Evolutionary conservation across 139 green algal genomes (phyloP).

Genomic region (Parachlorella kessleri): DNA sequence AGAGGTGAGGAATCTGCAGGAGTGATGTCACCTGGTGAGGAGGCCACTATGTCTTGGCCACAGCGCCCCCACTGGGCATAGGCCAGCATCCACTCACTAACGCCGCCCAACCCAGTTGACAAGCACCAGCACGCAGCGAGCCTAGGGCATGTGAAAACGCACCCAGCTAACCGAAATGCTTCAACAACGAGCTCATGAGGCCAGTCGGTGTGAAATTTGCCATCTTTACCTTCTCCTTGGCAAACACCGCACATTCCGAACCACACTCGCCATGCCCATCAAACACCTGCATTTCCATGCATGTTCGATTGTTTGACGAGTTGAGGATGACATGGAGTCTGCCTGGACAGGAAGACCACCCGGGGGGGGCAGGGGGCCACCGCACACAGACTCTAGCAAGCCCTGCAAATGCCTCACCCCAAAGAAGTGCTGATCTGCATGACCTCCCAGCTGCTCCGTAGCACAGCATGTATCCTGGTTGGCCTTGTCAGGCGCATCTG

Average conservation of each 20-base stretch:
- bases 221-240: conserved; percentile 76
- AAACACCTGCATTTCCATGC: conserved; percentile 66
- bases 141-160: background rate
- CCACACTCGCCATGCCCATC: conserved; percentile 87
- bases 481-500: conserved; percentile 74
- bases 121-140: background rate
- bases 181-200: no score
- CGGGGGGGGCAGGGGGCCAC: background rate
- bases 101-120: no score
- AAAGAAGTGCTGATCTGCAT: conserved; percentile 66
- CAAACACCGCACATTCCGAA: conserved; percentile 75
- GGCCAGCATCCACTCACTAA: no score
- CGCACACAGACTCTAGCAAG: background rate
- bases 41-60: no score
- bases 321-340: background rate
- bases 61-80: no score
- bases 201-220: no score
- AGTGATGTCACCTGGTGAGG: no score
- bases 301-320: background rate
- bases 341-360: background rate
- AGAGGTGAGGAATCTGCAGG: conserved; percentile 46
- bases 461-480: conserved; percentile 91
- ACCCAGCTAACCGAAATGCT: background rate
- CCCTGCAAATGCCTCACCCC: background rate
- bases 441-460: conserved; percentile 63